Evolutionary conservation across 345 rosid genomes (phyloP).

Genomic region (Crucihimalaya himalaica): DNA sequence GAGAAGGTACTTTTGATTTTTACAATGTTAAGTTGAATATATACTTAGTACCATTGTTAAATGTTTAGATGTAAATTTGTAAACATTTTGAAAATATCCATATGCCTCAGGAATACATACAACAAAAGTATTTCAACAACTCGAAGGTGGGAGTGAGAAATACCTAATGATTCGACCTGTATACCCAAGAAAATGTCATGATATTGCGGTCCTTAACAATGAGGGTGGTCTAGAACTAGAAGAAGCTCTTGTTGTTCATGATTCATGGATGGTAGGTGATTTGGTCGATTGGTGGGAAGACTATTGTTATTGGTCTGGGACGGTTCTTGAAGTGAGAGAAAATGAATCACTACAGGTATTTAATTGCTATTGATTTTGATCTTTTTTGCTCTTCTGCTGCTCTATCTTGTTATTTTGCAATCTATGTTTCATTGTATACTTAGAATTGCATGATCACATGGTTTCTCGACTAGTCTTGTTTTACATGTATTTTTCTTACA

Average conservation of each 20-base stretch:
- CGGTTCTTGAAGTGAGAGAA: conserved; percentile 13
- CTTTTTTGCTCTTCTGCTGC: neutral
- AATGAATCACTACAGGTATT: conserved; percentile 8
- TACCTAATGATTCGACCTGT: conserved; percentile 28
- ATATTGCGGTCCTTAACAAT: neutral
- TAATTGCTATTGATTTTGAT: neutral
- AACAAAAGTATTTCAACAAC: conserved; percentile 20
- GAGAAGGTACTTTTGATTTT: neutral
- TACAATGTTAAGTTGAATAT: neutral
- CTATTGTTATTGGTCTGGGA: conserved; percentile 32
- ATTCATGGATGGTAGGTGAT: conserved; percentile 31
- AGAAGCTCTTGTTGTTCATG: conserved; percentile 27
- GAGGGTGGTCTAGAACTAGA: neutral
- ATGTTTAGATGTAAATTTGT: neutral
- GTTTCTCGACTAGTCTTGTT: too few species aligned
- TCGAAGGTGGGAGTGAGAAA: neutral
- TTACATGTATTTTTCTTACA: neutral
- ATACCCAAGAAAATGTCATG: neutral
- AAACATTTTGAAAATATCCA: neutral
- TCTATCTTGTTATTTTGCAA: neutral
- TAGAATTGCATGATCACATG: neutral
- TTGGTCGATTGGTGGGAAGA: conserved; percentile 36
- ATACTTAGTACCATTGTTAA: neutral
- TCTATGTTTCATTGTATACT: neutral
- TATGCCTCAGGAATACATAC: conserved; percentile 15